Conservation (phyloP, 805 yeast genomes). For the Wickerhamomyces silvicola region DNA sequence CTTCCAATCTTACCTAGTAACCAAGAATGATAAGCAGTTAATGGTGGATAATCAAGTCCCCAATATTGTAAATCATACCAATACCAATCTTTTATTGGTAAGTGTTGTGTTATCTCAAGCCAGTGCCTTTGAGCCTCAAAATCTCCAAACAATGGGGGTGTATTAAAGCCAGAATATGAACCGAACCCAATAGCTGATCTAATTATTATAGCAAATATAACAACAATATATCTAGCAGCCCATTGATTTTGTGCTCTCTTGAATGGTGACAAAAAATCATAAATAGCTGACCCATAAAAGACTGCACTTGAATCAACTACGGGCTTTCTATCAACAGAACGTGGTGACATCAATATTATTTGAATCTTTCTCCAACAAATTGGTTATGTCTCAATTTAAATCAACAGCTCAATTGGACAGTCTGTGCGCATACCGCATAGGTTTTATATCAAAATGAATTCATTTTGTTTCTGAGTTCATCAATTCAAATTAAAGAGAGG, state of each 20-base stretch:
- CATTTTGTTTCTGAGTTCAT: too few relatives aligned
- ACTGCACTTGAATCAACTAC: slow-evolving; percentile 11
- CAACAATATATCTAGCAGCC: slow-evolving; percentile 76
- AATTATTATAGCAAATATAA: slow-evolving; percentile 66
- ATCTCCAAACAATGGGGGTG: slow-evolving; percentile 86
- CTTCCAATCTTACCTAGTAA: slow-evolving; percentile 68
- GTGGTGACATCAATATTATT: too few relatives aligned
- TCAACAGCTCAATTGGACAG: too few relatives aligned
- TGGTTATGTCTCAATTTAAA: too few relatives aligned
- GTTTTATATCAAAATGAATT: too few relatives aligned
- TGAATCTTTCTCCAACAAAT: too few relatives aligned
- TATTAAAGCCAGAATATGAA: slow-evolving; percentile 65
- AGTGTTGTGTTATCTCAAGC: slow-evolving; percentile 81
- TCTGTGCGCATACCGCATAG: too few relatives aligned
- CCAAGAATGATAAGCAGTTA: slow-evolving; percentile 92
- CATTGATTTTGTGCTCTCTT: slow-evolving; percentile 82
- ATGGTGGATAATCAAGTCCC: slow-evolving; percentile 97
- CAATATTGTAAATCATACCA: slow-evolving; percentile 84
- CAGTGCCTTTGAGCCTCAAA: slow-evolving; percentile 98
- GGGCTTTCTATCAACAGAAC: too few relatives aligned
- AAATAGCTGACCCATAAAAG: slow-evolving; percentile 58
- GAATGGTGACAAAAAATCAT: slow-evolving; percentile 73
- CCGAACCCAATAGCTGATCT: slow-evolving; percentile 88
- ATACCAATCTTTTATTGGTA: slow-evolving; percentile 80
- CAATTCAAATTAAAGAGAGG: too few relatives aligned